Percentiles rank a stretch among this genome's conserved stretches.
These are phyloP conservation scores for Xerocomus amazonicus DNA, from an alignment of 1,284 basidiomycete genomes.

Conservation along the genomic window DNA sequence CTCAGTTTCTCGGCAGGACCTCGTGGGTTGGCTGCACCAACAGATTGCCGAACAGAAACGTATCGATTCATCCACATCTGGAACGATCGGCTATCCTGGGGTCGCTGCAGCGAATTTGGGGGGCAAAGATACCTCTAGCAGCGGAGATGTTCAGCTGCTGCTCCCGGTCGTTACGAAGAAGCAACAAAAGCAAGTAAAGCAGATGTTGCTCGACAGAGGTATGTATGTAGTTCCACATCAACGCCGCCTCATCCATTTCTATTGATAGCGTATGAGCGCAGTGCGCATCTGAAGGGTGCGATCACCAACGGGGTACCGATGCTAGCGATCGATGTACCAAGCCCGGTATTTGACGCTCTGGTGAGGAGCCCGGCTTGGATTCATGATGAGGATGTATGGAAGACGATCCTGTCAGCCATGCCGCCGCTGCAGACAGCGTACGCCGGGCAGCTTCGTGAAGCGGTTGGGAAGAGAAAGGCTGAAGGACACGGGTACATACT, in stretches of 20 bases:
- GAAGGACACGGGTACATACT: slow-evolving; percentile 64
- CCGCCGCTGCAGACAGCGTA: slow-evolving; percentile 56
- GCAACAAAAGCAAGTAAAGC: slow-evolving; percentile 66
- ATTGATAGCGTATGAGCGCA: slow-evolving; percentile 57
- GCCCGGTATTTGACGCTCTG: slow-evolving; percentile 59
- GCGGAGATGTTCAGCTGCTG: slow-evolving; percentile 56
- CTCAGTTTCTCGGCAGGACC: slow-evolving; percentile 64
- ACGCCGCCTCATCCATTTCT: slow-evolving; percentile 1
- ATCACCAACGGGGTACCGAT: slow-evolving; percentile 59
- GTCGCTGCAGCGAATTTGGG: slow-evolving; percentile 27
- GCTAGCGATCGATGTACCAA: slow-evolving; percentile 67
- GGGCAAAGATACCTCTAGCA: slow-evolving; percentile 42
- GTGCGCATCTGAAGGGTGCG: slow-evolving; percentile 51
- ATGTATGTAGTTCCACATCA: not conserved
- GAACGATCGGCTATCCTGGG: slow-evolving; percentile 40
- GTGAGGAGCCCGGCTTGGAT: slow-evolving; percentile 58
- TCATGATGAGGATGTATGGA: slow-evolving; percentile 72
- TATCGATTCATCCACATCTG: slow-evolving; percentile 59
- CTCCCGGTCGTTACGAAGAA: slow-evolving; percentile 70
- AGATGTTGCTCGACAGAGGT: slow-evolving; percentile 69
- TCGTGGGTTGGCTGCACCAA: slow-evolving; percentile 68
- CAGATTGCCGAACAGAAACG: slow-evolving; percentile 76
- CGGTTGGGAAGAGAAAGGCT: slow-evolving; percentile 52
- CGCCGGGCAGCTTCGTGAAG: slow-evolving; percentile 63
- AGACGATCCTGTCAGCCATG: slow-evolving; percentile 50